phyloP scores from a whole-genome alignment of 306 rosid species.

The Fragaria iinumae region DNA sequence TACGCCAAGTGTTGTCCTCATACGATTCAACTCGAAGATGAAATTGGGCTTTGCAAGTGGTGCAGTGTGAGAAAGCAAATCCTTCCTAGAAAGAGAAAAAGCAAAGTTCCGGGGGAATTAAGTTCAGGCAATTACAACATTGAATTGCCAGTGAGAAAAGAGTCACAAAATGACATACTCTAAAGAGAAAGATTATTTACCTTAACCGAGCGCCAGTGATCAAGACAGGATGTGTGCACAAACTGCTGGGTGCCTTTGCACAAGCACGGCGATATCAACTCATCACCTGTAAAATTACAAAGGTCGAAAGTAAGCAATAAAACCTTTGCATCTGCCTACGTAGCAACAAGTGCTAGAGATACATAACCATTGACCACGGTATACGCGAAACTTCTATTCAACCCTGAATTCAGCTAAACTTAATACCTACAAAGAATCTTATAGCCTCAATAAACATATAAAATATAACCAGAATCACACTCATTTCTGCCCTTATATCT shows the following conservation, averaged over 20 bases:
- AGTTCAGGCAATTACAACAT: background rate
- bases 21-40: conserved; percentile 71
- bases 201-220: conserved; percentile 99
- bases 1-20: conserved; percentile 93
- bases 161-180: conserved; percentile 1
- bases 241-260: conserved; percentile 99
- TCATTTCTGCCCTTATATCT: background rate
- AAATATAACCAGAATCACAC: background rate
- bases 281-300: conserved; percentile 64
- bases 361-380: background rate
- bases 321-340: conserved; percentile 4
- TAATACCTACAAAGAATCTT: background rate
- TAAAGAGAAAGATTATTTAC: conserved; percentile 35
- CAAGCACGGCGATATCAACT: conserved; percentile 95
- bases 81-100: conserved; percentile 63
- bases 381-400: background rate
- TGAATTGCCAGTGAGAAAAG: too few relatives aligned
- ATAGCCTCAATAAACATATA: background rate
- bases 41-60: conserved; percentile 98
- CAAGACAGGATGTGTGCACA: conserved; percentile 97
- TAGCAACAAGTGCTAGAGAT: background rate
- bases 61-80: conserved; percentile 97
- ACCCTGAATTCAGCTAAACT: background rate
- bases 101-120: background rate
- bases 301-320: conserved; percentile 13